phyloP scores from a whole-genome alignment of 495 filamentous ascomycete species.

The Pyrenula aspistea region DNA sequence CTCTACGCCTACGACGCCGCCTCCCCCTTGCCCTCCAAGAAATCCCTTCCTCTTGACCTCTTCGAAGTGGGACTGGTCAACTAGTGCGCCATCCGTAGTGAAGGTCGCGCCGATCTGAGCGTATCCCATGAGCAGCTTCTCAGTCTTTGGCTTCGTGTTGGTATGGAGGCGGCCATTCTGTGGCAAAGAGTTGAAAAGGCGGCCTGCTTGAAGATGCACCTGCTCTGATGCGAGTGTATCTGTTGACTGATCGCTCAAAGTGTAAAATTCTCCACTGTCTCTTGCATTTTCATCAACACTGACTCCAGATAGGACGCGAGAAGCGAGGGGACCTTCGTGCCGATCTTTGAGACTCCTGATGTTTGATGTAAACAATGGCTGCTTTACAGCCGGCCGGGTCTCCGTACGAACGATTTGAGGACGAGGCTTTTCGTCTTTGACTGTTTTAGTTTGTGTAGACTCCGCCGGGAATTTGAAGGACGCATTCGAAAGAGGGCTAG shows the following conservation, averaged over 20 bases:
- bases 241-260: conserved; percentile 81
- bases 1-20: conserved; percentile 71
- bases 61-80: conserved; percentile 84
- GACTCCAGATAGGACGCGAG: conserved; percentile 14
- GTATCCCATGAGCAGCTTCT: conserved; percentile 95
- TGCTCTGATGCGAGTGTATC: conserved; percentile 93
- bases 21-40: conserved; percentile 68
- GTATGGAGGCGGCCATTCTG: conserved; percentile 46
- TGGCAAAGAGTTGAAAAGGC: conserved; percentile 35
- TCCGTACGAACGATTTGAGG: neutral
- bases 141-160: conserved; percentile 34
- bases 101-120: conserved; percentile 91
- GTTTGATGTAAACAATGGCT: neutral
- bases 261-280: conserved; percentile 92
- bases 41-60: conserved; percentile 92
- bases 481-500: conserved; percentile 4
- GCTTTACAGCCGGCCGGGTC: neutral
- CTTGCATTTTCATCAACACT: conserved; percentile 44
- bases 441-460: conserved; percentile 7
- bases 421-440: neutral
- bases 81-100: conserved; percentile 77
- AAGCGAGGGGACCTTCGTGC: neutral
- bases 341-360: neutral
- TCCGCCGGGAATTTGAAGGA: conserved; percentile 14
- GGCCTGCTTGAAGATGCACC: conserved; percentile 43